A percentile compares a stretch with the other conserved stretches of the same genome.
phyloP scores from a whole-genome alignment of 192 early-diverging fungal species.

The Mortierella antarctica region DNA sequence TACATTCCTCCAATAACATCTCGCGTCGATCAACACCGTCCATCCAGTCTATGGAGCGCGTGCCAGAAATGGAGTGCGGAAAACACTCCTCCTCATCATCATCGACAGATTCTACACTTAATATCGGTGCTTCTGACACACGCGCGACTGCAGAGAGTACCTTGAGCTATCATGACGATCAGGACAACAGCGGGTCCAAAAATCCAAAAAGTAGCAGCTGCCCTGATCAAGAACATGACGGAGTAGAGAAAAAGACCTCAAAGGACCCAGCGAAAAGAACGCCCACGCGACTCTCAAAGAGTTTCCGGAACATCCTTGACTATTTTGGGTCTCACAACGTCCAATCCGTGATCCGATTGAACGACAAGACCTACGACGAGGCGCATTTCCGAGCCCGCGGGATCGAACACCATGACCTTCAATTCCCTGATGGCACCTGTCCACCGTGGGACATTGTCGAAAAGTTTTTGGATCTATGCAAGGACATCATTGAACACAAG shows the following conservation, averaged over 20 bases:
- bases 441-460: slow-evolving; percentile 72
- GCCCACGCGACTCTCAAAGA: slow-evolving; percentile 19
- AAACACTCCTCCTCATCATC: too few species aligned
- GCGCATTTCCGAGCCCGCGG: slow-evolving; percentile 64
- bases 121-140: too few species aligned
- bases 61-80: too few species aligned
- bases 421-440: slow-evolving; percentile 76
- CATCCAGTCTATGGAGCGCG: too few species aligned
- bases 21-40: too few species aligned
- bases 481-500: slow-evolving; percentile 55
- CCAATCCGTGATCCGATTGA: slow-evolving; percentile 68
- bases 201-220: not conserved
- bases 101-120: too few species aligned
- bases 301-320: slow-evolving; percentile 59
- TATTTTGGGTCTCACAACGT: slow-evolving; percentile 63
- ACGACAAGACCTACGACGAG: slow-evolving; percentile 74
- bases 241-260: not conserved
- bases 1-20: not conserved
- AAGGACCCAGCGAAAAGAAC: slow-evolving; percentile 11
- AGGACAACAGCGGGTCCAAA: not conserved
- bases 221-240: not conserved
- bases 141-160: too few species aligned
- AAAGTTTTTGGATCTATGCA: slow-evolving; percentile 73
- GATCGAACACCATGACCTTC: slow-evolving; percentile 74
- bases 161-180: too few species aligned